phyloP scores from a whole-genome alignment of 1,284 basidiomycete species.

The Microbotryum lychnidis-dioicae region DNA sequence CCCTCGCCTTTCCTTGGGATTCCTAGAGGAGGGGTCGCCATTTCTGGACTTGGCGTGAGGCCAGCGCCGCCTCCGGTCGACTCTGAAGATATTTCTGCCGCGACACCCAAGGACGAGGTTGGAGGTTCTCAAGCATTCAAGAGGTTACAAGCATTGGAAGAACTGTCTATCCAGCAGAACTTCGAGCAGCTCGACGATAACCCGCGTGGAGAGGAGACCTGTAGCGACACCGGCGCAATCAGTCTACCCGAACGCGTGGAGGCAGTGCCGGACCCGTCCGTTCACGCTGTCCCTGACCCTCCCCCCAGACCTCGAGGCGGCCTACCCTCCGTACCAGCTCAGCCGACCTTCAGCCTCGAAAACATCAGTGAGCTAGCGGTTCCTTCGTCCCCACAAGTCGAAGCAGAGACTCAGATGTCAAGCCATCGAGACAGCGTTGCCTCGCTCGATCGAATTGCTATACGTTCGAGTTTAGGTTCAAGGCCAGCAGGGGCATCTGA shows the following conservation, averaged over 20 bases:
- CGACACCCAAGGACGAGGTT: not conserved
- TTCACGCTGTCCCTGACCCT: not conserved
- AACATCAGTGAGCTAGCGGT: too few species aligned
- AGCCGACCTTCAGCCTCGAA: not conserved
- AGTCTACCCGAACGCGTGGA: not conserved
- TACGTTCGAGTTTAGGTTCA: conserved; percentile 41
- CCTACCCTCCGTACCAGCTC: not conserved
- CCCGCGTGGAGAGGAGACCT: not conserved
- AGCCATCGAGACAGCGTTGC: not conserved
- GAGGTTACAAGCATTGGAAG: not conserved
- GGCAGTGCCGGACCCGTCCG: not conserved
- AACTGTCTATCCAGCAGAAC: not conserved
- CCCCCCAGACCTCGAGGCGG: not conserved
- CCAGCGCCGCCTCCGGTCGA: not conserved
- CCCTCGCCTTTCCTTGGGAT: conserved; percentile 13
- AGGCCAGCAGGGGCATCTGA: conserved; percentile 45
- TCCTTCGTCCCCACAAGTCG: too few species aligned
- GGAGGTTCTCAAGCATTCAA: not conserved
- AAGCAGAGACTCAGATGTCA: too few species aligned
- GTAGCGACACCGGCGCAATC: too few species aligned
- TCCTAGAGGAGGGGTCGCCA: conserved; percentile 21
- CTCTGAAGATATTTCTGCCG: not conserved
- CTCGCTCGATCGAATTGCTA: not conserved
- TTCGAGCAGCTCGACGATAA: not conserved
- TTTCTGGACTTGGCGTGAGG: conserved; percentile 6